phyloP scores from a whole-genome alignment of 768 basidiomycete genomes.

The Gyrodon lividus region DNA sequence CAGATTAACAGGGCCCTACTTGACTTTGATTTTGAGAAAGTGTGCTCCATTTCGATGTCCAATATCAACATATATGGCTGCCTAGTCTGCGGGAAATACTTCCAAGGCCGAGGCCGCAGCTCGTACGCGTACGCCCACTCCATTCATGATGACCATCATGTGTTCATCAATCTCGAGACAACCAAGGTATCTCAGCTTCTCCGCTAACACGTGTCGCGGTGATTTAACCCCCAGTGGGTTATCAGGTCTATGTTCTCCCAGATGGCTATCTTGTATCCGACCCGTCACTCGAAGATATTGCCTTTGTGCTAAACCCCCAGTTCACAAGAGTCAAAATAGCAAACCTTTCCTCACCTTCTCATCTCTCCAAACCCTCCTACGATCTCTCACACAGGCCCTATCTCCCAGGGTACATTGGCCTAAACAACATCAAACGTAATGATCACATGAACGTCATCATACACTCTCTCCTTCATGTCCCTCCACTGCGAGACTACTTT shows the following conservation, averaged over 20 bases:
- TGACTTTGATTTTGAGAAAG: constrained; percentile 99
- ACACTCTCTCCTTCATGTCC: constrained; percentile 87
- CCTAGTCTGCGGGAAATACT: constrained; percentile 97
- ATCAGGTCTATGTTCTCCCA: constrained; percentile 92
- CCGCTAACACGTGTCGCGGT: constrained; percentile 16
- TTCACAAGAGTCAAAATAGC: constrained; percentile 65
- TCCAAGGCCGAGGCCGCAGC: constrained; percentile 91
- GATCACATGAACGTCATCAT: constrained; percentile 98
- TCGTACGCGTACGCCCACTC: constrained; percentile 97
- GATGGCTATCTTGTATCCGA: constrained; percentile 97
- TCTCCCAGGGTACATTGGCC: constrained; percentile 88
- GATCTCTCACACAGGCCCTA: constrained; percentile 83
- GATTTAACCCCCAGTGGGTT: constrained; percentile 15
- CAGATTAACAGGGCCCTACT: constrained; percentile 89
- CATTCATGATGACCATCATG: constrained; percentile 97
- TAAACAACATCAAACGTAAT: constrained; percentile 97
- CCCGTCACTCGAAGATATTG: constrained; percentile 94
- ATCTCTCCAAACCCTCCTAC: constrained; percentile 74
- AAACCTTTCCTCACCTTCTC: constrained; percentile 54
- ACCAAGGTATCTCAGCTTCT: constrained; percentile 64
- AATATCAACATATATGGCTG: constrained; percentile 99
- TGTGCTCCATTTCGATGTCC: constrained; percentile 93
- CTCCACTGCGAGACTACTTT: constrained; percentile 85
- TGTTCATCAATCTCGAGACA: constrained; percentile 94
- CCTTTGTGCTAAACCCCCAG: constrained; percentile 84